Evolutionary conservation across 495 filamentous ascomycete species (phyloP).

Genomic region (Rusavskia elegans): DNA sequence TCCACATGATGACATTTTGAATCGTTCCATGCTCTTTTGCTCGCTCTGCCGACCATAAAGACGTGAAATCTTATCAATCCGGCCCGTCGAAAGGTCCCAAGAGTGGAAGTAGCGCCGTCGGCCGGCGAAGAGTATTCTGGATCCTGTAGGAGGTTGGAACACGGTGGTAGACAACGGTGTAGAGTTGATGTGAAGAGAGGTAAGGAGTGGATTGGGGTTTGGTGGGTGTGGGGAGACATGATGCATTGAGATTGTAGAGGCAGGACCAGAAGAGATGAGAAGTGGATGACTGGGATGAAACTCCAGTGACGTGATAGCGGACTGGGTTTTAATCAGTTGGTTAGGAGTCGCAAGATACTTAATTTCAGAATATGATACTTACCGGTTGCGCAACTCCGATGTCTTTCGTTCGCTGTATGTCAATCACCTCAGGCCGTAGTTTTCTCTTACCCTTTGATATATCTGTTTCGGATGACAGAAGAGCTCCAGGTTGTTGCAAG

Average conservation of each 20-base stretch:
- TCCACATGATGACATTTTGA: slow-evolving; percentile 74
- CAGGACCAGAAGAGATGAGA: slow-evolving; percentile 71
- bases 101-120: slow-evolving; percentile 83
- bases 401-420: slow-evolving; percentile 62
- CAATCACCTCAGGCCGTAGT: slow-evolving; percentile 70
- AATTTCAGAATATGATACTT: slow-evolving; percentile 14
- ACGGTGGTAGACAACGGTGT: slow-evolving; percentile 68
- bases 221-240: slow-evolving; percentile 67
- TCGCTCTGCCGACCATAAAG: slow-evolving; percentile 71
- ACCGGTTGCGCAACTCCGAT: slow-evolving; percentile 42
- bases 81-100: slow-evolving; percentile 74
- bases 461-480: slow-evolving; percentile 11
- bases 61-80: slow-evolving; percentile 58
- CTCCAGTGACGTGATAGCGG: slow-evolving; percentile 62
- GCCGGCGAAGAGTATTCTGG: slow-evolving; percentile 69
- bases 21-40: slow-evolving; percentile 78
- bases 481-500: slow-evolving; percentile 30
- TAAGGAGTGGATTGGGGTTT: slow-evolving; percentile 68
- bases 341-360: neutral
- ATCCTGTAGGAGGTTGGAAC: slow-evolving; percentile 46
- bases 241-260: slow-evolving; percentile 73
- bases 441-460: slow-evolving; percentile 29
- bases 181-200: slow-evolving; percentile 68
- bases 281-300: slow-evolving; percentile 85
- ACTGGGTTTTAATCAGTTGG: slow-evolving; percentile 26